Evolutionary conservation across 768 basidiomycete genomes (phyloP), one percentile per base, ranked within the genome.

Genomic region (Chalciporus chontae): DNA sequence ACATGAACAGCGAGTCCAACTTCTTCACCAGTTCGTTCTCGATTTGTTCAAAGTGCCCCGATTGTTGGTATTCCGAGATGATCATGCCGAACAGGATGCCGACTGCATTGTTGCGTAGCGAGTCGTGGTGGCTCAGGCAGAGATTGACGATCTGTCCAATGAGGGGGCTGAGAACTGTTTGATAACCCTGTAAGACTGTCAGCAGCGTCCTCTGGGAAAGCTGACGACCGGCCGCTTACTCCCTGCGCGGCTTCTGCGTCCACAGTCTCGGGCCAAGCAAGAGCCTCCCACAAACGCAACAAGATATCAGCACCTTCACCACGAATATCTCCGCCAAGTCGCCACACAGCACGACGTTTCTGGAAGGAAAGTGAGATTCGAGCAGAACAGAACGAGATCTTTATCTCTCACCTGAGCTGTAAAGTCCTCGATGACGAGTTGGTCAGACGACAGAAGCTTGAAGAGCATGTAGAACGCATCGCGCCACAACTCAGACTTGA

Each of bases 21-120:
- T 90, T 86, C 56, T 83, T 94, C 58, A 98, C 90, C 7, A 97
- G 76, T 68, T 94, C 94, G 57, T 89, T 86, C 66, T 97, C 91
- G 56, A 98, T 95, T 40, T 80, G 81, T 57, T 87, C 85, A 63
- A 97, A 96, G 63, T 90, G 83, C 21, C 81, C 84, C 11, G 83
- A 83, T 51, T 88, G 84, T 49, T 91, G 83, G 66, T 89, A 94
- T 65, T 95, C 90, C 3, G 90, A 86, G 41, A 94, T 81, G 52
- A 98, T 93, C 93, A 98, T 96, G 60, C 87, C 90, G 69, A 87
- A 95, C 18, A 98, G 78, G 49, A 97, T 94, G 58, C 90, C 84
- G 18, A 95, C 92, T 0, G 93, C 94, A 55, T 88, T 89, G 62
- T 80, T 90, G 56, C 94, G 82, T 36, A 96, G 77, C 61, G 87